A percentile compares a stretch with the other conserved stretches of the same genome.
Conservation (phyloP, 2,329 filamentous ascomycete genomes). For the Whalleya microplaca region DNA sequence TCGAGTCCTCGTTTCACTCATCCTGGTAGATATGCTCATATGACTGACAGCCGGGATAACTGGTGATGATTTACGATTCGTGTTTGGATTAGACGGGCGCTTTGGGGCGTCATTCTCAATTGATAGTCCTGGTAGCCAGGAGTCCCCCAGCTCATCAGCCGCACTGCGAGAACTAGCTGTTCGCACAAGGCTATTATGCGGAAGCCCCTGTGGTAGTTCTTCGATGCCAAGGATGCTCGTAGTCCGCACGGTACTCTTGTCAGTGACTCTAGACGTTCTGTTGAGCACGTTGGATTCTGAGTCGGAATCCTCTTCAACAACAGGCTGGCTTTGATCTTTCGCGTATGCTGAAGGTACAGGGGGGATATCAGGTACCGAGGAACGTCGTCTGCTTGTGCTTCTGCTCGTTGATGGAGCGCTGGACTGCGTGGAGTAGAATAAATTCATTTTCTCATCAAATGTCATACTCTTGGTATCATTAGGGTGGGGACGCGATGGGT, state of each 20-base stretch:
- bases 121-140: conserved; percentile 44
- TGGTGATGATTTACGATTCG: conserved; percentile 54
- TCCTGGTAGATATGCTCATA: conserved; percentile 41
- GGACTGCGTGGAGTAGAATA: conserved; percentile 50
- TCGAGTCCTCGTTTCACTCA: conserved; percentile 39
- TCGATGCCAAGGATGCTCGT: conserved; percentile 47
- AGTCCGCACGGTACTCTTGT: conserved; percentile 44
- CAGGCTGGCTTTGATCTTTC: conserved; percentile 26
- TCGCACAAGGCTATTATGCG: conserved; percentile 30
- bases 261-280: conserved; percentile 37
- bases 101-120: conserved; percentile 15
- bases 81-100: conserved; percentile 29
- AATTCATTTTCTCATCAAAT: conserved; percentile 59
- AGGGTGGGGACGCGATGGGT: conserved; percentile 46
- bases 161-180: conserved; percentile 11
- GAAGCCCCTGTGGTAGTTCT: conserved; percentile 32
- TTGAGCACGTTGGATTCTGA: conserved; percentile 29
- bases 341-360: conserved; percentile 40
- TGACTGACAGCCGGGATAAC: conserved; percentile 47
- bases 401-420: conserved; percentile 25
- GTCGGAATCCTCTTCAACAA: conserved; percentile 28
- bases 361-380: conserved; percentile 51
- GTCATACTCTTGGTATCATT: conserved; percentile 63
- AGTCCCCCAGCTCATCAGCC: conserved; percentile 41
- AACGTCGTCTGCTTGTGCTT: conserved; percentile 36